Conservation (phyloP, 2,329 filamentous ascomycete species). For the Myriangium duriaei region DNA sequence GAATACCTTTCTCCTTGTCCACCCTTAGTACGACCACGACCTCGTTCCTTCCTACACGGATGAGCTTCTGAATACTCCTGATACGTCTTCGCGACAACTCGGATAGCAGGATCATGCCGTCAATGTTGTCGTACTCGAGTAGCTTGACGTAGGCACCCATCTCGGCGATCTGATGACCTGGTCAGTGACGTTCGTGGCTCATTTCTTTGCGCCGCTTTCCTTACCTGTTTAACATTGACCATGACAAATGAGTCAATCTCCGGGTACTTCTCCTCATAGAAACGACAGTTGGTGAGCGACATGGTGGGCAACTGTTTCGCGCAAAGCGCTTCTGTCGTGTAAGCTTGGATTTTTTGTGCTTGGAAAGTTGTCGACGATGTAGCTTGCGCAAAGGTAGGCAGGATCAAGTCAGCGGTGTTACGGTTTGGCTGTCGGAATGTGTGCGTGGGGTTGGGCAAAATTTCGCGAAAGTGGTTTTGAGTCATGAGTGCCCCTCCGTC, state of each 20-base stretch:
- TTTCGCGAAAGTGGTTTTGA: background rate
- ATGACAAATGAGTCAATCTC: constrained; percentile 99
- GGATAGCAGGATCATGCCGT: constrained; percentile 98
- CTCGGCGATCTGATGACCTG: constrained; percentile 66
- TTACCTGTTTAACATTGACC: constrained; percentile 97
- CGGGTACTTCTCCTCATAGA: constrained; percentile 94
- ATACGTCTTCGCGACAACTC: constrained; percentile 98
- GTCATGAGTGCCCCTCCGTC: background rate
- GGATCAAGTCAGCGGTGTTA: too few relatives aligned
- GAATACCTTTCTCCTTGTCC: constrained; percentile 88
- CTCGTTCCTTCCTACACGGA: constrained; percentile 93
- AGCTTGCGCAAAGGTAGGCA: too few relatives aligned
- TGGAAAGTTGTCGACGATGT: too few relatives aligned
- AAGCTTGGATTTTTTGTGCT: too few relatives aligned
- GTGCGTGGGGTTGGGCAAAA: background rate
- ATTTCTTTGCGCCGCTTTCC: constrained; percentile 19
- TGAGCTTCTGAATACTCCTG: constrained; percentile 96
- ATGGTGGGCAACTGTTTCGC: constrained; percentile 10
- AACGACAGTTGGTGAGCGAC: constrained; percentile 75
- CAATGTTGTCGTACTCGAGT: constrained; percentile 98
- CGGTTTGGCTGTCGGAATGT: background rate
- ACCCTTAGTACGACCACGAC: constrained; percentile 97
- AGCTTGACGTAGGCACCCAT: constrained; percentile 99
- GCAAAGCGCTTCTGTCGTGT: background rate
- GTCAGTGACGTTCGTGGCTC: background rate